Percentiles rank a stretch among this genome's conserved stretches.
Evolutionary conservation across 768 basidiomycete genomes (phyloP).

Genomic region (Cyclocybe cylindracea): DNA sequence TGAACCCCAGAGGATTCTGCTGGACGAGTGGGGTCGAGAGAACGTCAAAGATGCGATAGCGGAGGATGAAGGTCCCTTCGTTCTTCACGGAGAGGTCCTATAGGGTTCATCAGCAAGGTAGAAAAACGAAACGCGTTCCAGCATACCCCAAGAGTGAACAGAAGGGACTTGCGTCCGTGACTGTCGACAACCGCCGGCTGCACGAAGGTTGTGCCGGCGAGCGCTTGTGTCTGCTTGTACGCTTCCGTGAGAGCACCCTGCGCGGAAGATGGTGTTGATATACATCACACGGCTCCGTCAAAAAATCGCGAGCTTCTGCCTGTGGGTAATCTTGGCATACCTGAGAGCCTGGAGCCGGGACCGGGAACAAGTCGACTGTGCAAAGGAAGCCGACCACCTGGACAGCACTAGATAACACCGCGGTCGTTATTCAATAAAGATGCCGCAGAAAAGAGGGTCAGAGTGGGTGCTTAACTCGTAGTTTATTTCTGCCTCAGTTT

Average conservation of each 20-base stretch:
- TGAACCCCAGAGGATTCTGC: slow-evolving; percentile 36
- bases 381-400: slow-evolving; percentile 68
- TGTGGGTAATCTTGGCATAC: not conserved
- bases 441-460: not conserved
- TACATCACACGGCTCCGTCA: not conserved
- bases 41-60: slow-evolving; percentile 66
- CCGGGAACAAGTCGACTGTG: slow-evolving; percentile 72
- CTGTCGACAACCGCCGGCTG: slow-evolving; percentile 53
- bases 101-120: not conserved
- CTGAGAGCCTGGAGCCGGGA: slow-evolving; percentile 27
- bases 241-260: slow-evolving; percentile 38
- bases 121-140: slow-evolving; percentile 20
- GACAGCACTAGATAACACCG: slow-evolving; percentile 43
- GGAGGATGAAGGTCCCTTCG: slow-evolving; percentile 63
- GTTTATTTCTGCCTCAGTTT: slow-evolving; percentile 44
- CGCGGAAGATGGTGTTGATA: not conserved
- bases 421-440: not conserved
- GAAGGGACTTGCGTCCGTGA: slow-evolving; percentile 48
- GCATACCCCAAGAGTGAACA: slow-evolving; percentile 62
- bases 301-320: not conserved
- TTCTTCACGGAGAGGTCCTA: slow-evolving; percentile 68
- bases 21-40: slow-evolving; percentile 36
- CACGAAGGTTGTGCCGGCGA: slow-evolving; percentile 61
- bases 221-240: slow-evolving; percentile 46
- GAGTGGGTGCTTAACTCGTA: slow-evolving; percentile 40